A percentile compares a stretch with the other conserved stretches of the same genome.
These are phyloP conservation scores for Lavandula angustifolia DNA, from an alignment of 257 asterid genomes.

Conservation along the genomic window DNA sequence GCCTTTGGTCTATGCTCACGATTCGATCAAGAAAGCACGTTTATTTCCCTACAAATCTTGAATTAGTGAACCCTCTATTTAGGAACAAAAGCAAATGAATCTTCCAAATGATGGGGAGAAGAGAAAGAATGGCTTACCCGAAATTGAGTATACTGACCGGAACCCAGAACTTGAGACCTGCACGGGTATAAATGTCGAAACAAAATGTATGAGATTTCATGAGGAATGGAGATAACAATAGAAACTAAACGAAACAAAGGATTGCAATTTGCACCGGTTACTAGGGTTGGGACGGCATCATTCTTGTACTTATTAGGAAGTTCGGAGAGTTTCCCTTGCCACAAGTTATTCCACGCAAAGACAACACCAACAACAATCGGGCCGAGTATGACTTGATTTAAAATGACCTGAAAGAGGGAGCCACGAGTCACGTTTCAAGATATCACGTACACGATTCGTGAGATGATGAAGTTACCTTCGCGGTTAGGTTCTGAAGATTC, in stretches of 20 bases:
- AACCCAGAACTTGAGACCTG: slow-evolving; percentile 97
- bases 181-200: slow-evolving; percentile 20
- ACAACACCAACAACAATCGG: slow-evolving; percentile 80
- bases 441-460: not conserved
- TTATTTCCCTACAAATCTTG: not conserved
- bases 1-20: too few species aligned
- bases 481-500: slow-evolving; percentile 54
- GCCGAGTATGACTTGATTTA: slow-evolving; percentile 82
- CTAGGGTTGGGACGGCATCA: slow-evolving; percentile 83
- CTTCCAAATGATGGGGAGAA: not conserved
- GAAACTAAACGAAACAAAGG: slow-evolving; percentile 6
- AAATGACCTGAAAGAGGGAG: slow-evolving; percentile 54
- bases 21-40: too few species aligned
- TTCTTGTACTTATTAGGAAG: slow-evolving; percentile 86
- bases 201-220: not conserved
- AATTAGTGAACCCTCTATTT: not conserved
- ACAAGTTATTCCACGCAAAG: slow-evolving; percentile 91
- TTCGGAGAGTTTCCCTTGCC: slow-evolving; percentile 83
- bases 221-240: slow-evolving; percentile 16
- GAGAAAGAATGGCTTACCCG: slow-evolving; percentile 55
- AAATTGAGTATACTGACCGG: slow-evolving; percentile 91
- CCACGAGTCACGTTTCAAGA: slow-evolving; percentile 11
- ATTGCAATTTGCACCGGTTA: slow-evolving; percentile 52
- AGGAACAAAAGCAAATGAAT: too few species aligned
- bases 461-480: slow-evolving; percentile 49